A percentile compares a stretch with the other conserved stretches of the same genome.
These are phyloP conservation scores for Mayamaea pseudoterrestris DNA, from an alignment of 108 stramenopile species.

Conservation along the genomic window DNA sequence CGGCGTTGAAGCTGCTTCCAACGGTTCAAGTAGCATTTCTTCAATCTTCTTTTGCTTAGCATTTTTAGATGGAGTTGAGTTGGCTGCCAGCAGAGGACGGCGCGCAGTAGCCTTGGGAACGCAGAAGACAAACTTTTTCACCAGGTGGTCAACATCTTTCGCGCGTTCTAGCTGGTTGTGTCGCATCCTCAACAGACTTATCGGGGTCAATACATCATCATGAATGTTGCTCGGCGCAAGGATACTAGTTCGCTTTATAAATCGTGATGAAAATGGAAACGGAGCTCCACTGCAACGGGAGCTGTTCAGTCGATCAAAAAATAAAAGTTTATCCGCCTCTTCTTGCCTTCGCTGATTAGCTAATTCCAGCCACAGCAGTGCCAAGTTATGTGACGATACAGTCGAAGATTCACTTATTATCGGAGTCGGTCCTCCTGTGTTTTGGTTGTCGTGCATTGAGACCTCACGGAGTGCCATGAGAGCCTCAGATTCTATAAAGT, in stretches of 20 bases:
- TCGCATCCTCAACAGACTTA: conserved; percentile 43
- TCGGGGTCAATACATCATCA: conserved; percentile 41
- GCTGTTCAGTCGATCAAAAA: conserved; percentile 31
- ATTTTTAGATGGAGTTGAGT: neutral
- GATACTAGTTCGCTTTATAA: neutral
- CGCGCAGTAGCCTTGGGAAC: conserved; percentile 57
- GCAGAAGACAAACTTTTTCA: conserved; percentile 67
- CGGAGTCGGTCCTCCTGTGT: too few relatives aligned
- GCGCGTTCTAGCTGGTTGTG: conserved; percentile 40
- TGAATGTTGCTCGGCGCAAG: too few relatives aligned
- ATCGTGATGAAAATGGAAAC: conserved; percentile 16
- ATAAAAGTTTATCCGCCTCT: conserved; percentile 15
- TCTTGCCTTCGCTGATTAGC: too few relatives aligned
- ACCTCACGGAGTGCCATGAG: conserved; percentile 15
- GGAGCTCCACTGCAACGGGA: conserved; percentile 32
- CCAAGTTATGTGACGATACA: too few relatives aligned
- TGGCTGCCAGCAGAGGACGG: conserved; percentile 6
- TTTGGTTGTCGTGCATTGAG: too few relatives aligned
- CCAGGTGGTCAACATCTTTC: conserved; percentile 33
- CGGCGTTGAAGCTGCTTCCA: neutral
- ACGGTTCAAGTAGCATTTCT: conserved; percentile 8
- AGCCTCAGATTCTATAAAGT: conserved; percentile 25
- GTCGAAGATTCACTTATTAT: too few relatives aligned
- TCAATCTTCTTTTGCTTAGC: neutral
- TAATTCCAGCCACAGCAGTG: too few relatives aligned